phyloP scores from a whole-genome alignment of 2,329 filamentous ascomycete genomes.

The Calonectria leucothoes region DNA sequence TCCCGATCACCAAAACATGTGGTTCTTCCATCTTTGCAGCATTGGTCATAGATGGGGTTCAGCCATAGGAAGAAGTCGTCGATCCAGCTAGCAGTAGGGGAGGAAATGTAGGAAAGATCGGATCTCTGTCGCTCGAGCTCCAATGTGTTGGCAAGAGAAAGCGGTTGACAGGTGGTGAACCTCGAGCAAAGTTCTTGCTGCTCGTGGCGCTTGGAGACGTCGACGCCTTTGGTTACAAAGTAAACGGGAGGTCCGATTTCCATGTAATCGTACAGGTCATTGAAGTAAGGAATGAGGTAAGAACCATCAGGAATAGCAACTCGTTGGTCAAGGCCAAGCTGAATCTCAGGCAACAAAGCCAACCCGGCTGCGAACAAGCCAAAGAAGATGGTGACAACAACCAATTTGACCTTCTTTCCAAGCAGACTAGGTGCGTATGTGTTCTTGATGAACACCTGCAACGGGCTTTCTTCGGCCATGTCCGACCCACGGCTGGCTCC shows the following conservation, averaged over 20 bases:
- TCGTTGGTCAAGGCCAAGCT: constrained; percentile 92
- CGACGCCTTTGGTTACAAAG: constrained; percentile 87
- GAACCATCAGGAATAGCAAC: constrained; percentile 94
- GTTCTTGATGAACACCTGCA: constrained; percentile 92
- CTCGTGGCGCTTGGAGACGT: constrained; percentile 78
- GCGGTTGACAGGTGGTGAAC: constrained; percentile 87
- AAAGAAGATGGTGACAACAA: constrained; percentile 83
- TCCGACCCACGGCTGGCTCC: constrained; percentile 73
- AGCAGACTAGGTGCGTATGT: constrained; percentile 86
- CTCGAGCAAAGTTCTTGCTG: constrained; percentile 92
- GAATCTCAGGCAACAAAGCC: constrained; percentile 84
- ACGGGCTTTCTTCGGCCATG: constrained; percentile 81
- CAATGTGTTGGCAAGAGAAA: constrained; percentile 88
- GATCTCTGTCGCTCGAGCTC: constrained; percentile 95
- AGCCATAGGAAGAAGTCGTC: constrained; percentile 98
- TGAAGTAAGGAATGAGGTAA: constrained; percentile 96
- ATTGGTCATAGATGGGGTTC: constrained; percentile 81
- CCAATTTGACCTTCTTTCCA: constrained; percentile 81
- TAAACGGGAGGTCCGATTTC: constrained; percentile 94
- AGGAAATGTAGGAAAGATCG: constrained; percentile 87
- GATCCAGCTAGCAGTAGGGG: constrained; percentile 93
- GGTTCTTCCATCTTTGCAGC: constrained; percentile 76
- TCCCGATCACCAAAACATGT: constrained; percentile 83
- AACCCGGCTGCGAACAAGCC: constrained; percentile 88
- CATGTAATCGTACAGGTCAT: constrained; percentile 94